Conservation (phyloP, 75 land plant species). For the Larix kaempferi region DNA sequence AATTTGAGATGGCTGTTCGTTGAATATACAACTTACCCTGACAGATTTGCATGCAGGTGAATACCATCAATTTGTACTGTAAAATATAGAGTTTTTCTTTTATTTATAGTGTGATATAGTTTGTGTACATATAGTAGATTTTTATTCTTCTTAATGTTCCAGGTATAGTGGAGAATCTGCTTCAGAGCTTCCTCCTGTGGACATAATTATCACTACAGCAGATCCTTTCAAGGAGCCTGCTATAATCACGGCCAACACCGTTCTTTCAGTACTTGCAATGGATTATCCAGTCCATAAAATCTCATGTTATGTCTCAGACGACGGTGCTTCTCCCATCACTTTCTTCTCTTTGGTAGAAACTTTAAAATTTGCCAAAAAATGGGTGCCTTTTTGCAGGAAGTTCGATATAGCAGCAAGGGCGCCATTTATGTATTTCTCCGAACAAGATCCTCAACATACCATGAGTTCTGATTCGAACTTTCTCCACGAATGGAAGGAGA, state of each 20-base stretch:
- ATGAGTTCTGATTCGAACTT: neutral
- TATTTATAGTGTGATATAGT: no score
- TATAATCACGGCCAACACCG: constrained; percentile 4
- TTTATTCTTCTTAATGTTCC: no score
- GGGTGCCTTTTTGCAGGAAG: constrained; percentile 55
- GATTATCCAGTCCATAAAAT: constrained; percentile 19
- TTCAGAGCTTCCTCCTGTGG: no score
- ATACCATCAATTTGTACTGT: no score
- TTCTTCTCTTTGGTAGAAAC: constrained; percentile 35
- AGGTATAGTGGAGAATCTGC: no score
- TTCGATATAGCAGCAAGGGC: constrained; percentile 20
- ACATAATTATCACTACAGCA: no score
- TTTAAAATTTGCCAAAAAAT: constrained; percentile 32
- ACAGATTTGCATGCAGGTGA: no score
- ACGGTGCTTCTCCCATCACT: constrained; percentile 25
- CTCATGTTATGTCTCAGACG: constrained; percentile 18
- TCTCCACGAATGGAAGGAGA: constrained; percentile 15
- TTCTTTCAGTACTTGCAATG: constrained; percentile 6
- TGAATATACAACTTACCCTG: no score
- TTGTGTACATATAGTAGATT: no score
- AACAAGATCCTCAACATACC: neutral
- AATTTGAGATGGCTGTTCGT: no score
- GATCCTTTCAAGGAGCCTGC: constrained; percentile 10
- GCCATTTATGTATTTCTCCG: constrained; percentile 28
- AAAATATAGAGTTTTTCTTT: no score